Evolutionary conservation across 1,284 basidiomycete genomes (phyloP).

Genomic region (Sporisorium scitamineum): DNA sequence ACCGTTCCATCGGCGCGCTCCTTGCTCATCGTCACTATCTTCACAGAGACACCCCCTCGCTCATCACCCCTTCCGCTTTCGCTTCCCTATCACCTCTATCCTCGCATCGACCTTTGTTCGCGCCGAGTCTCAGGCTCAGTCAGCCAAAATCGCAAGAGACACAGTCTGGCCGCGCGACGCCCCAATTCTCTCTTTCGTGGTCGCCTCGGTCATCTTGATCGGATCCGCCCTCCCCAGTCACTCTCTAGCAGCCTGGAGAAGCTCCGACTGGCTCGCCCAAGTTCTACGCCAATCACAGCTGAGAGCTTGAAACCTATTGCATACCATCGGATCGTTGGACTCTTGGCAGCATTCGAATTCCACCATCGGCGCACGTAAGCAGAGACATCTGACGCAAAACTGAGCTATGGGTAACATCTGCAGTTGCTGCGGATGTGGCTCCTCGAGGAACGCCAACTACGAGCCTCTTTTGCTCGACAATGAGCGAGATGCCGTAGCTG

Average conservation of each 20-base stretch:
- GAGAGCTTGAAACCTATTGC: neutral
- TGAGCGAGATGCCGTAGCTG: constrained; percentile 97
- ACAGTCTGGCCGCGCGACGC: neutral
- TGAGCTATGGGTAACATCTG: constrained; percentile 64
- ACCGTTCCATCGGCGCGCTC: neutral
- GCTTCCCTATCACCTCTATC: constrained; percentile 12
- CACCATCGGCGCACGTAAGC: neutral
- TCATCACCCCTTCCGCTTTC: no score
- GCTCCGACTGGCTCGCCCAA: neutral
- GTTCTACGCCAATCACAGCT: neutral
- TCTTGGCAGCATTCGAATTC: neutral
- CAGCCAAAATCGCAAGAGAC: neutral
- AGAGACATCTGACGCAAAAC: neutral
- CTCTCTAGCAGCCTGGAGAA: neutral
- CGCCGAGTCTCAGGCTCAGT: constrained; percentile 1
- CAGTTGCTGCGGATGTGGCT: constrained; percentile 59
- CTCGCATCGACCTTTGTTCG: constrained; percentile 1
- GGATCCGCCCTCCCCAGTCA: neutral
- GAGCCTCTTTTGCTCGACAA: constrained; percentile 96
- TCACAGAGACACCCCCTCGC: no score
- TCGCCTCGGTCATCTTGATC: neutral
- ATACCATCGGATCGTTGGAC: neutral
- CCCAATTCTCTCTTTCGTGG: neutral
- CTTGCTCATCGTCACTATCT: neutral
- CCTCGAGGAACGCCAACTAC: constrained; percentile 56